Percentiles rank a stretch among this genome's conserved stretches.
phyloP scores from a whole-genome alignment of 352 stramenopile genomes.

The Globisporangium irregulare region DNA sequence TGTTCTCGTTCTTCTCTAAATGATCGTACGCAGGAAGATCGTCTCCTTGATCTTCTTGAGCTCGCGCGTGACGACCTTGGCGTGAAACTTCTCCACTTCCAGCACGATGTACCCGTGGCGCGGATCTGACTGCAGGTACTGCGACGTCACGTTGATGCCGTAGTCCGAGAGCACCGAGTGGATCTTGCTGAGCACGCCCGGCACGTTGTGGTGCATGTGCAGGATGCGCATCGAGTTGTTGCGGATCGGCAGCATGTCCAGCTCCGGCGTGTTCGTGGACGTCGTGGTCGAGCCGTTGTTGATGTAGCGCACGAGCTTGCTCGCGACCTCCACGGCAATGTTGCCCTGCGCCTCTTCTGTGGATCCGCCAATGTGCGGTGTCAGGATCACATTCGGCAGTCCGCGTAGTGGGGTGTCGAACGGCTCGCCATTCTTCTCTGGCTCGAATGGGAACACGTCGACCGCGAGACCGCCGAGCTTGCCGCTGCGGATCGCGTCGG shows the following conservation, averaged over 20 bases:
- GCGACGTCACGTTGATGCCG: conserved; percentile 83
- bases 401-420: conserved; percentile 87
- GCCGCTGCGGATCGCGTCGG: conserved; percentile 82
- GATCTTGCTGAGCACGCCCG: conserved; percentile 84
- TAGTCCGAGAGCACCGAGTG: conserved; percentile 81
- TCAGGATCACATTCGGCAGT: conserved; percentile 92
- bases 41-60: conserved; percentile 86
- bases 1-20: conserved; percentile 32
- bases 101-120: conserved; percentile 81
- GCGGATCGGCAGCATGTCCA: conserved; percentile 74
- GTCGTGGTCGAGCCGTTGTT: conserved; percentile 80
- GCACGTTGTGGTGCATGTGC: conserved; percentile 86
- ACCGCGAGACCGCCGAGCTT: conserved; percentile 83
- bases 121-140: conserved; percentile 82
- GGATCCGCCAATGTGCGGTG: conserved; percentile 94
- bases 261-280: conserved; percentile 75
- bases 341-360: conserved; percentile 95
- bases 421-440: conserved; percentile 75
- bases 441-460: conserved; percentile 90
- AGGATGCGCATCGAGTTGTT: conserved; percentile 82
- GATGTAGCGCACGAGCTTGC: conserved; percentile 79
- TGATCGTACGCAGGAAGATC: conserved; percentile 75
- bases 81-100: conserved; percentile 80
- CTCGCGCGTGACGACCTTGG: conserved; percentile 75
- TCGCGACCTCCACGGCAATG: conserved; percentile 80